These are phyloP conservation scores for Tylopilus sp. DNA, from an alignment of 768 basidiomycete species.

Conservation along the genomic window DNA sequence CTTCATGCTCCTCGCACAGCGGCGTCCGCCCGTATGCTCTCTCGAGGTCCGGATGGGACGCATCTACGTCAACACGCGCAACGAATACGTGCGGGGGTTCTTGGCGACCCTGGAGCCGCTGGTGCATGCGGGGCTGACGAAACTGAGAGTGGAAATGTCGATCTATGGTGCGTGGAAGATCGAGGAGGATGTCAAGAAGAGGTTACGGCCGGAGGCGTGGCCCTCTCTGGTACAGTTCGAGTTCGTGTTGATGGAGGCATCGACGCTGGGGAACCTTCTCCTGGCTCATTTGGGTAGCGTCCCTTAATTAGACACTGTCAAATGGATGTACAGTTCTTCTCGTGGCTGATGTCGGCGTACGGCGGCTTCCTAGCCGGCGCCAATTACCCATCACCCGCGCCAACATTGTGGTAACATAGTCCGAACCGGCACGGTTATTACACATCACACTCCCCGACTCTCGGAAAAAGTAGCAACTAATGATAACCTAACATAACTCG, in stretches of 20 bases:
- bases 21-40: neutral
- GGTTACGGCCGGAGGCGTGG: constrained; percentile 9
- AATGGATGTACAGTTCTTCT: too few relatives aligned
- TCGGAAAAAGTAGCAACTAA: too few relatives aligned
- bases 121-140: constrained; percentile 1
- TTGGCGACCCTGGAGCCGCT: constrained; percentile 4
- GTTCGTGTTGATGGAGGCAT: constrained; percentile 11
- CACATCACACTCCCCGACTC: too few relatives aligned
- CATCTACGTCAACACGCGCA: neutral
- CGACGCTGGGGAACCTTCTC: neutral
- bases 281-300: neutral
- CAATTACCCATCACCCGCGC: too few relatives aligned
- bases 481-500: too few relatives aligned
- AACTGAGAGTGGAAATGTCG: constrained; percentile 7
- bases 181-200: constrained; percentile 5
- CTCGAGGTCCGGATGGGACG: constrained; percentile 7
- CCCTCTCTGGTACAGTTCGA: constrained; percentile 8
- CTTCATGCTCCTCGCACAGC: constrained; percentile 4
- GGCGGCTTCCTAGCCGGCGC: too few relatives aligned
- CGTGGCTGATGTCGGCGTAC: too few relatives aligned
- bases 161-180: constrained; percentile 6
- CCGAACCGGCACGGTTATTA: too few relatives aligned
- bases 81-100: constrained; percentile 5
- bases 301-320: too few relatives aligned
- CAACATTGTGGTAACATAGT: too few relatives aligned